Base-by-base conservation (phyloP, 164 flowering plant species). In the Aristolochia californica region DNA sequence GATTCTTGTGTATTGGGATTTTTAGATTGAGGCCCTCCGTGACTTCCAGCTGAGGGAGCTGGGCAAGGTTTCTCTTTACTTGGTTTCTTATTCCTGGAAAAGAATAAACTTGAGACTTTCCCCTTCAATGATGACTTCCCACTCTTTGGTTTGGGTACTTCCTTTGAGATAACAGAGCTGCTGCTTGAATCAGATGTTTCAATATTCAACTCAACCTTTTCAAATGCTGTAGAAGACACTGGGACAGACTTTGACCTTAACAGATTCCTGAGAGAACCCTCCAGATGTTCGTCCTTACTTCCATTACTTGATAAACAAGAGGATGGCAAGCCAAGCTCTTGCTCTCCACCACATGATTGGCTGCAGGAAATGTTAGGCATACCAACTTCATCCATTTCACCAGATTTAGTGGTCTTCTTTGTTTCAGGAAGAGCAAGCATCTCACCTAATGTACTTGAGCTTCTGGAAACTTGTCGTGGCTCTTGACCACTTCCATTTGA, bases 401-500 rank as follows among this genome's bases (percentile, higher is more conserved):
- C 72, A 28, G 72, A 63, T 66, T 53, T 60, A 59, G 38, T 43
- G 5, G 74, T 24, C 47, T 71, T 80, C 70, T 80, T 87, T 13
- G 64, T 59, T 53, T 84, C 97, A 45, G 88, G 80, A 69, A 93
- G 89, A 30, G 96, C 88, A 72, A 93, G 96, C 97, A 93, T 89
- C 67, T 93, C 99, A 43, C 96, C 97, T 64, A 93, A 66, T 48
- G 99, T 87, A 67, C 84, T 85, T 16, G 99, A 85, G 75, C 83
- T 80, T 74, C 84, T 82, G 43, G 80, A 73, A 3, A 72, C 65
- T 57, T 75, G 83, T 62, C 75, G 77, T 51, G 76, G 90, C 51
- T 89, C 91, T 58, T 67, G 82, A 65, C 59, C 63, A 62, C 64
- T 78, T 40, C 78, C 77, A 73, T 75, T 79, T 44, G 77, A 73